A percentile compares a stretch with the other conserved stretches of the same genome.
Evolutionary conservation across 495 filamentous ascomycete species (phyloP).

Genomic region (Bathelium albidoporum): DNA sequence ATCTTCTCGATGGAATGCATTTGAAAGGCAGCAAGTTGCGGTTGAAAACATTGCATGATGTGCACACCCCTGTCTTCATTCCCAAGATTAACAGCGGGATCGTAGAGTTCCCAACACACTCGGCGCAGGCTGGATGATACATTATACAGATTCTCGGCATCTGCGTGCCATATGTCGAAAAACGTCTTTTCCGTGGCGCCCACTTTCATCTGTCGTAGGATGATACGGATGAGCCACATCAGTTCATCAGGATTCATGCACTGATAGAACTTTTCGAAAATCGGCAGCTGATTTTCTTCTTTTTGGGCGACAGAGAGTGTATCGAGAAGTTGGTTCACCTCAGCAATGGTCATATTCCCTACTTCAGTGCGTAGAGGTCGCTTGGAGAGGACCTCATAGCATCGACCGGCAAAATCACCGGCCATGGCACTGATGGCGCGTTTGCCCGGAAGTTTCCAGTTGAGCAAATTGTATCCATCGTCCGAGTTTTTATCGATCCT

Average conservation of each 20-base stretch:
- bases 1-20: slow-evolving; percentile 79
- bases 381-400: slow-evolving; percentile 77
- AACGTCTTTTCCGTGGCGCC: slow-evolving; percentile 91
- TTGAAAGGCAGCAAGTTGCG: slow-evolving; percentile 92
- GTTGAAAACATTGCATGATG: slow-evolving; percentile 95
- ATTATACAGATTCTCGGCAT: slow-evolving; percentile 81
- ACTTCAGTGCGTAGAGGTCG: slow-evolving; percentile 62
- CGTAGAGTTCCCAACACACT: slow-evolving; percentile 90
- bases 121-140: slow-evolving; percentile 81
- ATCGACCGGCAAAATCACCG: slow-evolving; percentile 85
- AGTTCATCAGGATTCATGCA: slow-evolving; percentile 90
- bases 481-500: slow-evolving; percentile 88
- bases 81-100: slow-evolving; percentile 64
- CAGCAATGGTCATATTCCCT: slow-evolving; percentile 71
- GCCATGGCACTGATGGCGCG: slow-evolving; percentile 52
- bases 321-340: slow-evolving; percentile 84
- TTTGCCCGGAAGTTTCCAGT: slow-evolving; percentile 86
- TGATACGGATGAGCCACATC: slow-evolving; percentile 89
- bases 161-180: slow-evolving; percentile 85
- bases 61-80: slow-evolving; percentile 62
- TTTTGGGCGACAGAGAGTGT: slow-evolving; percentile 61
- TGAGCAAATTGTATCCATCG: slow-evolving; percentile 72
- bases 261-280: slow-evolving; percentile 74
- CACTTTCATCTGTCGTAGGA: slow-evolving; percentile 95
- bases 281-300: slow-evolving; percentile 70